Percentiles rank a stretch among this genome's conserved stretches.
These are phyloP conservation scores for Colletotrichum tropicicola DNA, from an alignment of 2,329 filamentous ascomycete genomes.

Conservation along the genomic window DNA sequence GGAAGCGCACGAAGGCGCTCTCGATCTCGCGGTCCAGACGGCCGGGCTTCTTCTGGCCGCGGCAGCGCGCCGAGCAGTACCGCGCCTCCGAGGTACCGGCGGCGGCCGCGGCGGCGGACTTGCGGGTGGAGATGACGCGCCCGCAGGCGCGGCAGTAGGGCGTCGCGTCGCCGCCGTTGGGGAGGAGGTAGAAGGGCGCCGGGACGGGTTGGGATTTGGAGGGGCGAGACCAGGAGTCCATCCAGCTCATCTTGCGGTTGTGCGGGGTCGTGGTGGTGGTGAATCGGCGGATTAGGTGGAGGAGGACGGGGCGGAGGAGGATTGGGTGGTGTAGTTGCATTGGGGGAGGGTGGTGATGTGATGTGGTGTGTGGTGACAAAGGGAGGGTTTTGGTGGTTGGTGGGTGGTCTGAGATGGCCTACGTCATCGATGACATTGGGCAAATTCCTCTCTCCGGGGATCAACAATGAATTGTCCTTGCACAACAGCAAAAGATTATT, in stretches of 20 bases:
- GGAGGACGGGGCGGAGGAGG: not conserved
- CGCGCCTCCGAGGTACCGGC: slow-evolving; percentile 41
- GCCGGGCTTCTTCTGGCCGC: slow-evolving; percentile 61
- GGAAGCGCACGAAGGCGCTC: slow-evolving; percentile 50
- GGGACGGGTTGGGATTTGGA: slow-evolving; percentile 52
- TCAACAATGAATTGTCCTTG: not conserved
- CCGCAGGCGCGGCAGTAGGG: slow-evolving; percentile 68
- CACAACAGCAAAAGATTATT: not conserved
- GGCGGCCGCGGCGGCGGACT: slow-evolving; percentile 26
- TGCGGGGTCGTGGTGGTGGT: not conserved
- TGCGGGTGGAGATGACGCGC: slow-evolving; percentile 56
- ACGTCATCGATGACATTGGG: slow-evolving; percentile 28
- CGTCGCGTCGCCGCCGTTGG: slow-evolving; percentile 53
- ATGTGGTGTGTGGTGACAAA: not conserved
- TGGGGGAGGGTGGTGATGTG: not conserved
- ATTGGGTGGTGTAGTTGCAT: not conserved
- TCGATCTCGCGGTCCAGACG: slow-evolving; percentile 62
- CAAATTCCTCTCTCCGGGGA: not conserved
- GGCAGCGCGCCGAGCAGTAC: slow-evolving; percentile 67
- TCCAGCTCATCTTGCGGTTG: slow-evolving; percentile 47
- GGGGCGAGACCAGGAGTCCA: slow-evolving; percentile 51
- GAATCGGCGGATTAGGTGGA: not conserved
- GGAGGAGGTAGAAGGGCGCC: slow-evolving; percentile 62
- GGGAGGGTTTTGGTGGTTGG: not conserved
- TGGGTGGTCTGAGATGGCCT: slow-evolving; percentile 1